Evolutionary conservation across 495 filamentous ascomycete species (phyloP).

Genomic region (Neurospora pannonica): DNA sequence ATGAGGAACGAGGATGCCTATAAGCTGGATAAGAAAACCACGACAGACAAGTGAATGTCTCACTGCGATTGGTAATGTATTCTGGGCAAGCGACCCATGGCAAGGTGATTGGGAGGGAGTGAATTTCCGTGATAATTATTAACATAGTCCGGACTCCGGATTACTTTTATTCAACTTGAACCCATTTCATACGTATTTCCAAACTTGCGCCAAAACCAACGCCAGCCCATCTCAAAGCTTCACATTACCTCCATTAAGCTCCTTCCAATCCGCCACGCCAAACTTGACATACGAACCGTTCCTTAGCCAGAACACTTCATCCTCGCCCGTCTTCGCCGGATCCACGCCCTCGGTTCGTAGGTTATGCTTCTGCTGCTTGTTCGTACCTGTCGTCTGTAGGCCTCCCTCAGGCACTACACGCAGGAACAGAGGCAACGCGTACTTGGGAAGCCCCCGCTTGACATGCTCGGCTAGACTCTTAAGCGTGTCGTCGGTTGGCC

Average conservation of each 20-base stretch:
- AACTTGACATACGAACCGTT: constrained; percentile 61
- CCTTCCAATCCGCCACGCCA: constrained; percentile 54
- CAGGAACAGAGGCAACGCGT: constrained; percentile 71
- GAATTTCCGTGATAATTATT: neutral
- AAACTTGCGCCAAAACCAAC: neutral
- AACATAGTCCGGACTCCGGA: neutral
- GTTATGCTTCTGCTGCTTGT: constrained; percentile 74
- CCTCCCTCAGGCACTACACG: constrained; percentile 44
- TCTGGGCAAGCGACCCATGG: neutral
- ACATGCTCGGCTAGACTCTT: constrained; percentile 51
- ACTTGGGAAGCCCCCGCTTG: constrained; percentile 51
- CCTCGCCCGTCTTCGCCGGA: constrained; percentile 44
- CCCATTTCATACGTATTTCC: neutral
- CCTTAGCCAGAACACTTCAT: constrained; percentile 59
- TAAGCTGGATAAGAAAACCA: neutral
- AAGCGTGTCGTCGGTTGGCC: constrained; percentile 34
- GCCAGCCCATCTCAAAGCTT: constrained; percentile 45
- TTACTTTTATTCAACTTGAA: neutral
- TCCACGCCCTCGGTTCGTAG: constrained; percentile 69
- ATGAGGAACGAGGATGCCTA: neutral
- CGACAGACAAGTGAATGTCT: neutral
- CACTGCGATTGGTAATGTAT: neutral
- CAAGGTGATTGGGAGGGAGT: neutral
- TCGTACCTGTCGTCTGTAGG: constrained; percentile 67
- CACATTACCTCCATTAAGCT: constrained; percentile 55